These are phyloP conservation scores for Vararia minispora DNA, from an alignment of 768 basidiomycete genomes.

Conservation along the genomic window DNA sequence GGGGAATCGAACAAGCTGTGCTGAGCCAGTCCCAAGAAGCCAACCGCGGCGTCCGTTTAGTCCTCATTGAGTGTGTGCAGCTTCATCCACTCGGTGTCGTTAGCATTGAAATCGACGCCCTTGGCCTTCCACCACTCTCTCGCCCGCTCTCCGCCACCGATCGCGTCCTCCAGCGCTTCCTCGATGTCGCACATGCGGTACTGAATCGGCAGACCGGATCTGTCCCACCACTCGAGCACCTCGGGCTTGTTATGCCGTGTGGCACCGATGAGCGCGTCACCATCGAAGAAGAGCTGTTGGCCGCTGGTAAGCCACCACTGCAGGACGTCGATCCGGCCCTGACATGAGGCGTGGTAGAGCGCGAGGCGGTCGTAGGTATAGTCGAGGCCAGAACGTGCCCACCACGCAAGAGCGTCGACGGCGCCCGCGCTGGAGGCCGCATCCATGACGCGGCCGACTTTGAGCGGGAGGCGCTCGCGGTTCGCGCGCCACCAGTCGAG, in stretches of 20 bases:
- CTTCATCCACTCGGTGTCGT: slow-evolving; percentile 85
- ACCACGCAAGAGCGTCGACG: slow-evolving; percentile 74
- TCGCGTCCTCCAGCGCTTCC: slow-evolving; percentile 82
- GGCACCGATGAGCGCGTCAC: slow-evolving; percentile 68
- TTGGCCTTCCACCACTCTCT: slow-evolving; percentile 74
- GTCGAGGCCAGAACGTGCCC: slow-evolving; percentile 68
- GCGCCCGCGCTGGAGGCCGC: slow-evolving; percentile 73
- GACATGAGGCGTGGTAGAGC: slow-evolving; percentile 67
- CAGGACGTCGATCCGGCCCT: slow-evolving; percentile 69
- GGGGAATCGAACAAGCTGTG: too few relatives aligned
- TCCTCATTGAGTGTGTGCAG: slow-evolving; percentile 67
- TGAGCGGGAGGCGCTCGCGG: slow-evolving; percentile 44
- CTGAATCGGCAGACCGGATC: slow-evolving; percentile 64
- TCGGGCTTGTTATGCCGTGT: slow-evolving; percentile 74
- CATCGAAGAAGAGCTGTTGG: slow-evolving; percentile 68
- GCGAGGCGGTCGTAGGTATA: slow-evolving; percentile 71
- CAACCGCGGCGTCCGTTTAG: too few relatives aligned
- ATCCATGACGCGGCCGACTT: slow-evolving; percentile 79
- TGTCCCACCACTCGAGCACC: slow-evolving; percentile 85
- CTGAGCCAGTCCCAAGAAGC: too few relatives aligned
- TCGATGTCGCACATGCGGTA: slow-evolving; percentile 90
- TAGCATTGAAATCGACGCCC: slow-evolving; percentile 75
- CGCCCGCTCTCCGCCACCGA: slow-evolving; percentile 66
- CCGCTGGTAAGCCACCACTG: slow-evolving; percentile 80
- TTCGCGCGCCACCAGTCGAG: slow-evolving; percentile 79